phyloP scores from a whole-genome alignment of 2,329 filamentous ascomycete genomes.

The Arthrobotrys musiformis region DNA sequence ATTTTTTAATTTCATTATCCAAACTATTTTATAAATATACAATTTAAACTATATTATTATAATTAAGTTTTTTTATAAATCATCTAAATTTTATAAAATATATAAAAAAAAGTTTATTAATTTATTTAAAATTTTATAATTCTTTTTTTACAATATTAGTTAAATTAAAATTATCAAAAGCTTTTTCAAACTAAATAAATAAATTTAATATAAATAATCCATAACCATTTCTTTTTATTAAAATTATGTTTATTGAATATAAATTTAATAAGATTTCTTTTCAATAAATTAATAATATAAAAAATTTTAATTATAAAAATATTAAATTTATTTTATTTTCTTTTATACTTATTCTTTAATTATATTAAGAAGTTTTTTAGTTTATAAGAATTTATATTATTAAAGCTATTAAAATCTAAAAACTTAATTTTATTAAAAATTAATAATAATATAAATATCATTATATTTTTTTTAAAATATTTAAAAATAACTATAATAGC shows the following conservation, averaged over 20 bases:
- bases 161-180: too few relatives aligned
- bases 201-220: not conserved
- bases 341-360: constrained; percentile 1
- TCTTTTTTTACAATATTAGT: not conserved
- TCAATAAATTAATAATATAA: not conserved
- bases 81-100: too few relatives aligned
- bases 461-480: too few relatives aligned
- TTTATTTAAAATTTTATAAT: not conserved
- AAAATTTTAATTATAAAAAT: not conserved
- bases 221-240: not conserved
- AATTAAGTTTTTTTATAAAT: too few relatives aligned
- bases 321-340: not conserved
- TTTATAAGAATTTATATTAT: not conserved
- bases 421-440: not conserved
- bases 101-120: too few relatives aligned
- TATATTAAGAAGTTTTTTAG: not conserved
- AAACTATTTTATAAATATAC: not conserved
- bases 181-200: too few relatives aligned
- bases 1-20: not conserved
- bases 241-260: not conserved
- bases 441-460: too few relatives aligned
- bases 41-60: not conserved
- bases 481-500: too few relatives aligned
- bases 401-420: not conserved
- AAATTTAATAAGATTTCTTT: not conserved